Percentiles rank a stretch among this genome's conserved stretches.
phyloP scores from a whole-genome alignment of 2,329 filamentous ascomycete genomes.

The Ilyonectria robusta region DNA sequence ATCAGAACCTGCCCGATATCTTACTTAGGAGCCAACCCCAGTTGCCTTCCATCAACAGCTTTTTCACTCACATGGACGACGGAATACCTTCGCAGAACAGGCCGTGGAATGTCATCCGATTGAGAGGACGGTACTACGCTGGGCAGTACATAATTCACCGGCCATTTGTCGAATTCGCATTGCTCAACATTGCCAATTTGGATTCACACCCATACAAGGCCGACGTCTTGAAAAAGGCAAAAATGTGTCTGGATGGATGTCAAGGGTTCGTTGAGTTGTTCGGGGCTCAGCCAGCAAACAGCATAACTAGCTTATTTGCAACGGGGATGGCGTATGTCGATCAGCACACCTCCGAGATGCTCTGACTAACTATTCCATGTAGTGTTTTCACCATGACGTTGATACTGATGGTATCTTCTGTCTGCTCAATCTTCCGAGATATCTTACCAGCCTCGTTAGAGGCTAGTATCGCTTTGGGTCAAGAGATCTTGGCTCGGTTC shows the following conservation, averaged over 20 bases:
- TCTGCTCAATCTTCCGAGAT: neutral
- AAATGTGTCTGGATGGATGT: constrained; percentile 41
- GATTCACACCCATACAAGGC: constrained; percentile 42
- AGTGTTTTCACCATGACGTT: neutral
- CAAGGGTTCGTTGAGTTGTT: constrained; percentile 6
- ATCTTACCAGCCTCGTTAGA: neutral
- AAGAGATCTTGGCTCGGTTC: neutral
- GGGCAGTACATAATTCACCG: constrained; percentile 51
- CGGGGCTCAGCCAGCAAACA: neutral
- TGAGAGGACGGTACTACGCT: constrained; percentile 49
- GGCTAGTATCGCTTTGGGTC: neutral
- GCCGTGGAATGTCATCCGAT: constrained; percentile 49
- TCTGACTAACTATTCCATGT: neutral
- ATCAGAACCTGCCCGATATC: constrained; percentile 46
- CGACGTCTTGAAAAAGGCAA: constrained; percentile 40
- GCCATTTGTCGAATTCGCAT: constrained; percentile 48
- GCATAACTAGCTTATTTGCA: constrained; percentile 5
- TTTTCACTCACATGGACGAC: constrained; percentile 29
- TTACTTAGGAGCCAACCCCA: constrained; percentile 36
- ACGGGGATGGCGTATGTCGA: constrained; percentile 14
- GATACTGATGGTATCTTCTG: neutral
- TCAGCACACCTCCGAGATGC: too few species aligned
- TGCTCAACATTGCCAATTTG: constrained; percentile 45
- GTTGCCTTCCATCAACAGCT: neutral
- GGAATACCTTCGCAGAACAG: constrained; percentile 42